Evolutionary conservation across 2,329 filamentous ascomycete genomes (phyloP), one percentile per base, ranked within the genome.

Genomic region (Aspergillus intermedius): DNA sequence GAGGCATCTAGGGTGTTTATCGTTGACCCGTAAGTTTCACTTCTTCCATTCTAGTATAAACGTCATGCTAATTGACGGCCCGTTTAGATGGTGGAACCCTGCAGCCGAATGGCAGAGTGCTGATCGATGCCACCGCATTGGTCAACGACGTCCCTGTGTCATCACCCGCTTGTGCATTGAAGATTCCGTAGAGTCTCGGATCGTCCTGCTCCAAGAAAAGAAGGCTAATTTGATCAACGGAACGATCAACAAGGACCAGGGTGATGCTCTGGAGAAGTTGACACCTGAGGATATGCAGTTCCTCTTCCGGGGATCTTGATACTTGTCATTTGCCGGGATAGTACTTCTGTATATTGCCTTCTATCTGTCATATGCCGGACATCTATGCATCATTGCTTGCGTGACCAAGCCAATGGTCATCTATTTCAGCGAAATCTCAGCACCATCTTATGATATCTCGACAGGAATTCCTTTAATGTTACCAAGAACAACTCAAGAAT

Each of bases 51-150:
- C 40, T 13, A 6, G n/a, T 19, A n/a, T 37, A 37, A 19, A 37
- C 34, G 42, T 13, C 25, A 13, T 46, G 28, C 49, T 55, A 42
- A 67, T 37, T n/a, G 12, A 19, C 67, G 57, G 73, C 4, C 22
- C 50, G 28, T 53, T 32, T 57, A 90, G 87, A 58, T 97, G 93
- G 93, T 98, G 93, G 93, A 97, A 97, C 59, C 93, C 93, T n/a
- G 91, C 91, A n/a, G 91, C 91, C 0, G 93, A 98, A 72, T 98
- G 93, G 93, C 93, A 98, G 71, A 93, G 87, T 53, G 93, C 93
- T 2, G 93, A 98, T 67, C 81, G 88, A 55, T 90, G 87, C 63
- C 93, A 97, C 71, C 90, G 93, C 48, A 98, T 97, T 58, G 93
- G 93, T 28, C 93, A 98, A 74, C 88, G 84, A 42, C 86, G 93